Evolutionary conservation across 768 basidiomycete species (phyloP).

Genomic region (Pisolithus microcarpus): DNA sequence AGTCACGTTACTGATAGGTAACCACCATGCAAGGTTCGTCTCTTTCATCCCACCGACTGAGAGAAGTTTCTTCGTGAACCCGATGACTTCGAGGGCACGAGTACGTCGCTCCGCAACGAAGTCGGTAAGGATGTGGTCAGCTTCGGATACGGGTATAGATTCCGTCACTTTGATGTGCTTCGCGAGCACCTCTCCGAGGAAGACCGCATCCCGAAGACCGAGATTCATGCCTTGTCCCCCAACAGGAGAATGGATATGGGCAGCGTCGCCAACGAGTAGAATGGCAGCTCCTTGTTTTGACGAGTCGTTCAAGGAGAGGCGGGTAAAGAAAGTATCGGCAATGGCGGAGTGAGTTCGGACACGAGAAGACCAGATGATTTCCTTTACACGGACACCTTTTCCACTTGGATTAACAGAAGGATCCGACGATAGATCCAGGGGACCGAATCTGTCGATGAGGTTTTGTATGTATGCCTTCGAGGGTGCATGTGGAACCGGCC

Average conservation of each 20-base stretch:
- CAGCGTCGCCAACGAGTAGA: slow-evolving; percentile 39
- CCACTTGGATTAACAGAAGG: slow-evolving; percentile 26
- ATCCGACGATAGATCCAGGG: slow-evolving; percentile 26
- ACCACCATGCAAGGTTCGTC: slow-evolving; percentile 13
- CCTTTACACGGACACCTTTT: slow-evolving; percentile 27
- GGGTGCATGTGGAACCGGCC: slow-evolving; percentile 32
- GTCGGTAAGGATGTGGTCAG: slow-evolving; percentile 28
- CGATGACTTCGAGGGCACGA: slow-evolving; percentile 38
- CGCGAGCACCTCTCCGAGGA: slow-evolving; percentile 36
- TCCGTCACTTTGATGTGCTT: slow-evolving; percentile 25
- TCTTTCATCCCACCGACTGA: slow-evolving; percentile 18
- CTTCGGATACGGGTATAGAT: slow-evolving; percentile 6
- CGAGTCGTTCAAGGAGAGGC: slow-evolving; percentile 13
- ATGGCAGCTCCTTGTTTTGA: slow-evolving; percentile 12
- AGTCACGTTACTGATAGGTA: slow-evolving; percentile 20
- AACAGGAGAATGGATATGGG: slow-evolving; percentile 46
- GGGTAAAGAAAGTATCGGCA: slow-evolving; percentile 33
- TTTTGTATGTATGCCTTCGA: slow-evolving; percentile 37
- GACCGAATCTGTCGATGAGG: slow-evolving; percentile 36
- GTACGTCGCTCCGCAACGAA: slow-evolving; percentile 32
- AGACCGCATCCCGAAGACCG: slow-evolving; percentile 46
- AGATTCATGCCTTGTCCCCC: slow-evolving; percentile 57
- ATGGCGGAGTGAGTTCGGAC: slow-evolving; percentile 41
- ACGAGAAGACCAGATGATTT: slow-evolving; percentile 39
- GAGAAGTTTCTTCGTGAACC: slow-evolving; percentile 32